Evolutionary conservation across 1,284 basidiomycete species (phyloP).

Genomic region (Tilletia indica): DNA sequence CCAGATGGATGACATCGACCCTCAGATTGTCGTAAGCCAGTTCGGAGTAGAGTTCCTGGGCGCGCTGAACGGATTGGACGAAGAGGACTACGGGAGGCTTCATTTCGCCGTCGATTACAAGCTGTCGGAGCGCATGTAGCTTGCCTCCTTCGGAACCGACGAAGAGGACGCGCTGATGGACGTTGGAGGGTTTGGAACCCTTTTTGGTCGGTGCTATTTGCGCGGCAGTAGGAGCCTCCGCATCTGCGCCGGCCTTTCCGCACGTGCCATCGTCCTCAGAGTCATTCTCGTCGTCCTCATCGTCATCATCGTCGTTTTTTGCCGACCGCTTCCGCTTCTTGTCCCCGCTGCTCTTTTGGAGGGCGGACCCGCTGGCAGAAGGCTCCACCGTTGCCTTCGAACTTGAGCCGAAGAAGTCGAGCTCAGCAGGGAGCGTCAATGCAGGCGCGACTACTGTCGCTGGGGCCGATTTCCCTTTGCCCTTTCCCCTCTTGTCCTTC

Average conservation of each 20-base stretch:
- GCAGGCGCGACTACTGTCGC: background rate
- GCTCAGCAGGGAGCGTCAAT: background rate
- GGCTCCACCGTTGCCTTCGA: background rate
- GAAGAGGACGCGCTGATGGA: conserved; percentile 82
- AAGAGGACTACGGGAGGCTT: conserved; percentile 91
- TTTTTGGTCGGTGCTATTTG: background rate
- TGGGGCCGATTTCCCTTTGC: background rate
- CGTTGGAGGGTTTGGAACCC: conserved; percentile 60
- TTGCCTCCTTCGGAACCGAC: conserved; percentile 91
- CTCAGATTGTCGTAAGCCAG: conserved; percentile 79
- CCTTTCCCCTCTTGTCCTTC: background rate
- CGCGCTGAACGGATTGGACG: conserved; percentile 86
- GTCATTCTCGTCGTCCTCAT: background rate
- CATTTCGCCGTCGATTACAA: conserved; percentile 74
- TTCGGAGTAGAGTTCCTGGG: conserved; percentile 83
- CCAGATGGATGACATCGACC: conserved; percentile 88
- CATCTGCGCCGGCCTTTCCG: background rate
- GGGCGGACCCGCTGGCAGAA: no score
- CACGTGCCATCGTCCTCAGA: background rate
- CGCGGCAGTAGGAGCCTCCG: background rate
- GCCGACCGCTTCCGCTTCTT: background rate
- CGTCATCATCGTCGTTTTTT: background rate
- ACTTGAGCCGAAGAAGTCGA: conserved; percentile 11
- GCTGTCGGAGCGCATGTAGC: conserved; percentile 72
- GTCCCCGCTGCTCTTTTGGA: background rate